Evolutionary conservation across 2,329 filamentous ascomycete genomes (phyloP).

Genomic region (Penicillium fuscoglaucum): DNA sequence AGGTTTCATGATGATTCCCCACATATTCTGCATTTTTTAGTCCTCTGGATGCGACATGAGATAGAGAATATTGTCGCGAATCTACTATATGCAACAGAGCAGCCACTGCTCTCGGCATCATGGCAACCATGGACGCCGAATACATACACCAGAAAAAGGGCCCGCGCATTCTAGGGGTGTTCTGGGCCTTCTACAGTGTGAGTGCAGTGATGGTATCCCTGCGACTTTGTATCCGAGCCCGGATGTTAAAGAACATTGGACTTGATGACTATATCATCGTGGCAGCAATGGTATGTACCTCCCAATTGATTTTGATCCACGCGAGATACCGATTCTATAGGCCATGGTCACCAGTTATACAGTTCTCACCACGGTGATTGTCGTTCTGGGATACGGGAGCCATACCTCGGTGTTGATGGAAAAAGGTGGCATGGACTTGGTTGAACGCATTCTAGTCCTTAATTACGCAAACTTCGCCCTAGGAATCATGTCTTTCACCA

Average conservation of each 20-base stretch:
- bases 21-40: background rate
- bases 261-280: conserved; percentile 43
- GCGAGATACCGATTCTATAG: background rate
- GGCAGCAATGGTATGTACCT: conserved; percentile 31
- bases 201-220: conserved; percentile 32
- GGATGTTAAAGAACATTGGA: conserved; percentile 33
- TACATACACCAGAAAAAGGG: conserved; percentile 32
- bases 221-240: conserved; percentile 35
- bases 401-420: conserved; percentile 36
- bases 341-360: conserved; percentile 35
- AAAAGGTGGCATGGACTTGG: conserved; percentile 22
- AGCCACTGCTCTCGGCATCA: background rate
- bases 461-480: conserved; percentile 29
- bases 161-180: conserved; percentile 32
- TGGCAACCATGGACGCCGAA: background rate
- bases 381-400: conserved; percentile 42
- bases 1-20: background rate
- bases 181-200: conserved; percentile 32
- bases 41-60: background rate
- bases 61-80: background rate
- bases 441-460: conserved; percentile 25
- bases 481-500: conserved; percentile 31
- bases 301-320: background rate
- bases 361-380: conserved; percentile 36
- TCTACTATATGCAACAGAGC: background rate